phyloP scores from a whole-genome alignment of 495 filamentous ascomycete genomes.

The Penicillium macrosclerotiorum region DNA sequence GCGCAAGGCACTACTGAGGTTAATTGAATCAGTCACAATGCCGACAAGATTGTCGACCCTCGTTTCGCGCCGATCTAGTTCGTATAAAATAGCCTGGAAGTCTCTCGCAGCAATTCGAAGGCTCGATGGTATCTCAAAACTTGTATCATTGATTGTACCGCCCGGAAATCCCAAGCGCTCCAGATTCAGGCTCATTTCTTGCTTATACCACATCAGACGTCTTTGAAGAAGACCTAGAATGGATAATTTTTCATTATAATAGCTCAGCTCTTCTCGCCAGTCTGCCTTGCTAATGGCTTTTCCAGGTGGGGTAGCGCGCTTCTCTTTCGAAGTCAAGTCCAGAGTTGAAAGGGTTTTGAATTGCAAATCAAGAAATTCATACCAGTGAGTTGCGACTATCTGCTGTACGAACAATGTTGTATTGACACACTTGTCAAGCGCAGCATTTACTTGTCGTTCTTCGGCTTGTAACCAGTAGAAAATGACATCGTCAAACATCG shows the following conservation, averaged over 20 bases:
- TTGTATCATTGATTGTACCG: background rate
- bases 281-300: background rate
- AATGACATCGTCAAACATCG: background rate
- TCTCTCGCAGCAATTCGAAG: background rate
- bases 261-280: background rate
- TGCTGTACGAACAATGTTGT: background rate
- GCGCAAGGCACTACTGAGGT: background rate
- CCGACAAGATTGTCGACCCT: background rate
- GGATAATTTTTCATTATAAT: background rate
- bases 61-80: background rate
- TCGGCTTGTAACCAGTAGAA: background rate
- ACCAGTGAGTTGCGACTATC: background rate
- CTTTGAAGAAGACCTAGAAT: background rate
- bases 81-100: background rate
- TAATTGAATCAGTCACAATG: background rate
- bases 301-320: background rate
- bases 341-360: background rate
- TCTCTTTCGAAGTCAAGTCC: background rate
- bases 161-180: background rate
- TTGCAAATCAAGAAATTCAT: background rate
- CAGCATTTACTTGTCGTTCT: background rate
- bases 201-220: background rate
- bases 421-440: background rate
- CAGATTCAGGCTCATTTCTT: background rate
- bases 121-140: background rate